Evolutionary conservation across 129 eudicot genomes (phyloP).

Genomic region (Lactuca sativa): DNA sequence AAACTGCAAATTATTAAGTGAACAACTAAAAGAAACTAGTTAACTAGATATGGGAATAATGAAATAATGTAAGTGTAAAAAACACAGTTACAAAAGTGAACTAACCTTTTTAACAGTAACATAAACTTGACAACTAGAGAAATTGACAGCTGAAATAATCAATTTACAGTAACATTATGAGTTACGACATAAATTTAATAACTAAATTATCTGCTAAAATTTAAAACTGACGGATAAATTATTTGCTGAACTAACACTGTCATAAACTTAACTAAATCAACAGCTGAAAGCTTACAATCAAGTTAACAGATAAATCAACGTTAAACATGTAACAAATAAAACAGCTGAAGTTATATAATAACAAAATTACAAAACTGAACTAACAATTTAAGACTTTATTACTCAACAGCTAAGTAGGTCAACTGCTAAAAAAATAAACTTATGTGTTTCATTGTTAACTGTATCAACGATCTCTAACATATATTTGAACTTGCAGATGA

Average conservation of each 20-base stretch:
- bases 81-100: too few species aligned
- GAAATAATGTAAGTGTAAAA: too few species aligned
- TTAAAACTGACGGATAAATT: too few species aligned
- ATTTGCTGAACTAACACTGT: neutral
- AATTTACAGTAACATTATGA: too few species aligned
- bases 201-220: too few species aligned
- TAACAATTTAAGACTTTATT: neutral
- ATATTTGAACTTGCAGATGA: constrained; percentile 61
- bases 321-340: neutral
- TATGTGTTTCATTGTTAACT: neutral
- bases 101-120: too few species aligned
- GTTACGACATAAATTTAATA: too few species aligned
- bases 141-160: too few species aligned
- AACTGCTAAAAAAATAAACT: neutral
- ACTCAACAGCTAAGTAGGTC: too few species aligned
- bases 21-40: neutral
- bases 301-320: constrained; percentile 4
- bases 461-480: constrained; percentile 18
- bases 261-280: neutral
- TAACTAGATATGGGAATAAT: neutral
- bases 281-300: neutral
- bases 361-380: neutral
- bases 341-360: neutral
- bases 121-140: too few species aligned
- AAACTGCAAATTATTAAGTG: constrained; percentile 3